Evolutionary conservation across 2,329 filamentous ascomycete genomes (phyloP), one percentile per base, ranked within the genome.

Genomic region (Penicillium sp.): DNA sequence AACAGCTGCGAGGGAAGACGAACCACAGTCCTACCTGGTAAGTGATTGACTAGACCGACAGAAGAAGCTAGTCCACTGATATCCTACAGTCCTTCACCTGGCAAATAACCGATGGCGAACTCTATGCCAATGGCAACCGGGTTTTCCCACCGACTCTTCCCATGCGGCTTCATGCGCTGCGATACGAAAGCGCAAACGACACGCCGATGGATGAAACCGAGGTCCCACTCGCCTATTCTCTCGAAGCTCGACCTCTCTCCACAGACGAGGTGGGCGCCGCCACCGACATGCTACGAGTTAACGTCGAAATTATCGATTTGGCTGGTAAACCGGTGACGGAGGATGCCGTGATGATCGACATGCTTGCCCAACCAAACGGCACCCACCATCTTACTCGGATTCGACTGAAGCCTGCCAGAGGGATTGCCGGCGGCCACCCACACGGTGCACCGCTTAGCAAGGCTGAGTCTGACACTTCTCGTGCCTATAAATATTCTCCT

Each of bases 71-170:
- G 22, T 6, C 6, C 6, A 23, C 22, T 6, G 22, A 23, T 11
- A 11, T 23, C 2, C n/a, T 9, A 7, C 8, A 61, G 59, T 50
- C 55, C 1, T 28, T 62, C 5, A 46, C 50, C 30, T 55, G 59
- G 37, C 44, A 55, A n/a, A 48, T 58, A 4, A 25, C 50, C 17
- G 48, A 61, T 39, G 52, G 47, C 28, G 48, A 38, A 5, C 50
- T 62, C 3, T 51, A 48, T 20, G 58, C 56, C 41, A 62, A 62
- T 41, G 26, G 51, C 9, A 40, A 59, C 12, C 33, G 42, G 14
- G 39, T 62, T 32, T 61, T 61, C 41, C 59, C 59, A 1, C 42
- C 57, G 1, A 32, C 54, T 3, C 28, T 41, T 5, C 49, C 54
- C 12, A 56, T 58, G 54, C 48, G 51, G 27, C 45, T 61, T 22